These are phyloP conservation scores for Cyclotella choctawhatcheeana DNA, from an alignment of 108 stramenopile species.

Conservation along the genomic window DNA sequence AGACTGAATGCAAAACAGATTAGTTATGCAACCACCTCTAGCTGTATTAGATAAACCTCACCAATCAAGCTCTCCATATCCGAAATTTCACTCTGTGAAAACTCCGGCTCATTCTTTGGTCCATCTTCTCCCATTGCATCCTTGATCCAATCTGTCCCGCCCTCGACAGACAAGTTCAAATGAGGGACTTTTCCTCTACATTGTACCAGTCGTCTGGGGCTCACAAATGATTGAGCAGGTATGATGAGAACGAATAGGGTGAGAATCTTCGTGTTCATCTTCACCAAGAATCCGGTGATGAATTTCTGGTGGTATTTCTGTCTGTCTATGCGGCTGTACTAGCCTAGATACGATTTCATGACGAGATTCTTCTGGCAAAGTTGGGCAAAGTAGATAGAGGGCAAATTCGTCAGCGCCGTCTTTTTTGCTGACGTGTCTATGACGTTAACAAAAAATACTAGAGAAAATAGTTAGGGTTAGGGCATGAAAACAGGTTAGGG, in stretches of 20 bases:
- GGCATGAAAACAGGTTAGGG: too few species aligned
- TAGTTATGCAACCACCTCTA: background rate
- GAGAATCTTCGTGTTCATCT: constrained; percentile 1
- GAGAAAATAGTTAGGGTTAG: too few species aligned
- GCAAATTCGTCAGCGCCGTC: too few species aligned
- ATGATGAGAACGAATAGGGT: background rate
- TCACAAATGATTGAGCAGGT: background rate
- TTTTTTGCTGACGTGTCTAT: too few species aligned
- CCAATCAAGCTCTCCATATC: constrained; percentile 73
- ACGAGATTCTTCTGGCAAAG: too few species aligned
- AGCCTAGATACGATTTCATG: too few species aligned
- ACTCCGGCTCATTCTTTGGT: constrained; percentile 10
- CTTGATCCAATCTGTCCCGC: constrained; percentile 30
- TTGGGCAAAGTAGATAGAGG: too few species aligned
- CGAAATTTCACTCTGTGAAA: constrained; percentile 51
- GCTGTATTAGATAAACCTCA: constrained; percentile 3
- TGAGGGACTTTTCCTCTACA: background rate
- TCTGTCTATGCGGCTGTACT: too few species aligned
- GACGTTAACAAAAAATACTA: too few species aligned
- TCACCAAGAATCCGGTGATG: too few species aligned
- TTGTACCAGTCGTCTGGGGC: background rate
- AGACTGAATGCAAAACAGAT: too few species aligned
- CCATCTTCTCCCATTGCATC: constrained; percentile 26
- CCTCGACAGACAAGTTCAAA: constrained; percentile 11
- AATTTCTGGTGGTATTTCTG: too few species aligned